Evolutionary conservation across 2,329 filamentous ascomycete species (phyloP), one percentile per base, ranked within the genome.

Genomic region (Paraphaeosphaeria sporulosa): DNA sequence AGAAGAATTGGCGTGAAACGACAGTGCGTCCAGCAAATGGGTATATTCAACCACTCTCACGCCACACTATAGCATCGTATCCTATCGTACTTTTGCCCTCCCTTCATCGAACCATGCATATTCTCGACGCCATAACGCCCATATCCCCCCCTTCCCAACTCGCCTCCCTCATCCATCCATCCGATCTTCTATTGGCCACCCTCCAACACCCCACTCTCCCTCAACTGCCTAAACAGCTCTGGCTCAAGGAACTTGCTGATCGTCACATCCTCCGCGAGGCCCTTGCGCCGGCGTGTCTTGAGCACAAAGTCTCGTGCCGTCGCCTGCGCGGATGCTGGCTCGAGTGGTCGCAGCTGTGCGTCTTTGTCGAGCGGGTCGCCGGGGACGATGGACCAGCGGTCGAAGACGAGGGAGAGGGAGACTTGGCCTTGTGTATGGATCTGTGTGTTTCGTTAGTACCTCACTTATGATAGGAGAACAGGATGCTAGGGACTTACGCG

Each of bases 181-280:
- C n/a, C n/a, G 15, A 13, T n/a, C 15, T 9, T 21, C 19, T 51
- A 57, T 47, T 44, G 47, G 9, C 55, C 55, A 1, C 85, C 86
- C 71, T 93, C 93, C 65, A 98, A 80, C 67, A 96, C 89, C 2
- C 94, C 94, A 70, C 91, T 95, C 79, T 96, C 93, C 80, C 93
- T 91, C 73, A 98, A 80, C 67, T 88, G 92, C 77, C 90, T 89
- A 81, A 96, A 96, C 63, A 98, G 88, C 77, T 98, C 95, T 1
- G 93, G 92, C 82, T 99, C 95, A 65, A 99, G 82, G 80, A 98
- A 99, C 75, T 96, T 97, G 77, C 93, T 93, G 58, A 98, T 93
- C 32, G 91, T 94, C 43, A 98, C 93, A 77, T 98, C 95, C 82
- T 98, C 95, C 64, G 92, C 94, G 63, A 99, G 79, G 1, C 95